A percentile compares a stretch with the other conserved stretches of the same genome.
Evolutionary conservation across 2,329 filamentous ascomycete genomes (phyloP).

Genomic region (Paraphaeosphaeria sporulosa): DNA sequence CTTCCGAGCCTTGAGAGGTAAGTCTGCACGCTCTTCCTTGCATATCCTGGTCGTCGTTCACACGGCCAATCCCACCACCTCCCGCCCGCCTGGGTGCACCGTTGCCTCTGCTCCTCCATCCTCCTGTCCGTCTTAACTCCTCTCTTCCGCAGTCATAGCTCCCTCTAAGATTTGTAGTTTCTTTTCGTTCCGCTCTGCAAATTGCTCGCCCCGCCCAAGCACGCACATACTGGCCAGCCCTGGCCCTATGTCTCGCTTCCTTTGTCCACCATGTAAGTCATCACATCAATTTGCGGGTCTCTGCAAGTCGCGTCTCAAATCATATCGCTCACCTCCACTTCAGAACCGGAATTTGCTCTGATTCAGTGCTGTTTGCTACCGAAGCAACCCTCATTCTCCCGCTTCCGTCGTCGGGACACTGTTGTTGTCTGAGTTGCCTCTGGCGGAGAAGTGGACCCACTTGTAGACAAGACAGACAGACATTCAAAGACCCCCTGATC

Average conservation of each 20-base stretch:
- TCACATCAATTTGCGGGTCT: constrained; percentile 43
- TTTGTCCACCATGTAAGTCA: constrained; percentile 50
- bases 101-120: constrained; percentile 25
- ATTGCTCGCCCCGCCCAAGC: constrained; percentile 34
- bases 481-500: constrained; percentile 46
- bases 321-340: constrained; percentile 44
- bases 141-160: constrained; percentile 42
- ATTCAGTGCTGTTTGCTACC: constrained; percentile 42
- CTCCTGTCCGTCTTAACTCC: constrained; percentile 35
- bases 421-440: constrained; percentile 37
- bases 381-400: constrained; percentile 36
- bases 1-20: constrained; percentile 29
- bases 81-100: constrained; percentile 13
- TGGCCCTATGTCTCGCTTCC: constrained; percentile 41
- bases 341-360: constrained; percentile 47
- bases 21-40: constrained; percentile 32
- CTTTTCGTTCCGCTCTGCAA: constrained; percentile 26
- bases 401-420: constrained; percentile 40
- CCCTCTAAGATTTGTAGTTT: constrained; percentile 26
- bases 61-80: constrained; percentile 26
- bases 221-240: constrained; percentile 34
- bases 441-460: constrained; percentile 37
- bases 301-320: constrained; percentile 40
- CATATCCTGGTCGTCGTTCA: constrained; percentile 28
- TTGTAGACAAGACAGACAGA: constrained; percentile 37